Percentiles rank a stretch among this genome's conserved stretches.
Evolutionary conservation across 768 basidiomycete genomes (phyloP).

Genomic region (Ephemerocybe angulata): DNA sequence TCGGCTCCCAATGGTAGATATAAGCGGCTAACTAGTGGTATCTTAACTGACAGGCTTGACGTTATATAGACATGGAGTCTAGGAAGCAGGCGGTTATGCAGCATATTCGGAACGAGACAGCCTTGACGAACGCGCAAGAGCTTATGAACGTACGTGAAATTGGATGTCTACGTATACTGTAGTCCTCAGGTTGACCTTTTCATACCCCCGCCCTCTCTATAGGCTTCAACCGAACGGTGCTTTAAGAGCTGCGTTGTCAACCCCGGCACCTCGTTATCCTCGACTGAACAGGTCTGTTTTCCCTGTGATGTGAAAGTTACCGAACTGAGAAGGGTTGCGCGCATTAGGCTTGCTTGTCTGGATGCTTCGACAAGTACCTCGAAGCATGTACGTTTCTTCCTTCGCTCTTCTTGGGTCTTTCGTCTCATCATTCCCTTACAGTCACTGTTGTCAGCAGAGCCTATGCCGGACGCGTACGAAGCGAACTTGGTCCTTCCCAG

Average conservation of each 20-base stretch:
- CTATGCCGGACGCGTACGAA: constrained; percentile 56
- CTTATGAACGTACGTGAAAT: constrained; percentile 62
- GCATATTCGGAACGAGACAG: constrained; percentile 65
- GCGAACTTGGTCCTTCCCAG: constrained; percentile 53
- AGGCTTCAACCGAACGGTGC: constrained; percentile 82
- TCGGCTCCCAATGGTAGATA: no score
- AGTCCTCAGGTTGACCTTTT: background rate
- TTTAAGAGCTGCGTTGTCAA: constrained; percentile 75
- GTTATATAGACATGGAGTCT: constrained; percentile 37
- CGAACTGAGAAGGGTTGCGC: background rate
- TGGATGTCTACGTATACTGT: background rate
- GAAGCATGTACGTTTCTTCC: constrained; percentile 66
- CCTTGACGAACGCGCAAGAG: constrained; percentile 72
- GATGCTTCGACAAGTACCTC: constrained; percentile 80
- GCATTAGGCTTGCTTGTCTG: constrained; percentile 65
- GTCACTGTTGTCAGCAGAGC: constrained; percentile 76
- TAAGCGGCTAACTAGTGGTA: no score
- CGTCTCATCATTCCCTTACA: constrained; percentile 23
- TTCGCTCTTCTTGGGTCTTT: background rate
- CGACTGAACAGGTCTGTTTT: constrained; percentile 3
- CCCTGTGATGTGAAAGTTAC: background rate
- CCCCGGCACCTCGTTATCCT: constrained; percentile 41
- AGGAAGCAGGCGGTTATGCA: constrained; percentile 59
- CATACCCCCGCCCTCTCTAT: constrained; percentile 8
- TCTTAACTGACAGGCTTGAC: no score